A percentile compares a stretch with the other conserved stretches of the same genome.
Evolutionary conservation across 2,329 filamentous ascomycete species (phyloP).

Genomic region (Xylariales sp.): DNA sequence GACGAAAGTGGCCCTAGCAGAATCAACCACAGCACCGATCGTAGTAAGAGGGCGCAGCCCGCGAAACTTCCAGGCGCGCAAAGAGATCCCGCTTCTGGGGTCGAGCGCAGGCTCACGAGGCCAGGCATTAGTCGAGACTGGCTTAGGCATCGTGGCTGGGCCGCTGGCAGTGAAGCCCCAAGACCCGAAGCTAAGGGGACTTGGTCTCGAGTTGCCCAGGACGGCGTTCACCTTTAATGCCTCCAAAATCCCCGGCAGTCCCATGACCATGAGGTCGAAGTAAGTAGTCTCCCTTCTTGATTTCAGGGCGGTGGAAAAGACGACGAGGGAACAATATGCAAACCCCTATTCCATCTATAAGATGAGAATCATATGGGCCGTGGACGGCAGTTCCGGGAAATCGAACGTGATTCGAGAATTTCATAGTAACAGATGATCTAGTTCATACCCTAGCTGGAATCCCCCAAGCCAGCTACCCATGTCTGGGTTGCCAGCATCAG

Average conservation of each 20-base stretch:
- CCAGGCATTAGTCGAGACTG: constrained; percentile 76
- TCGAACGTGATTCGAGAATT: constrained; percentile 16
- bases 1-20: constrained; percentile 82
- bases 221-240: constrained; percentile 69
- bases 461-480: constrained; percentile 58
- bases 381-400: neutral
- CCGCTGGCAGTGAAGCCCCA: constrained; percentile 66
- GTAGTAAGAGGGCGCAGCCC: constrained; percentile 94
- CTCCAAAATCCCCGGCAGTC: constrained; percentile 65
- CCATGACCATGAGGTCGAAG: constrained; percentile 69
- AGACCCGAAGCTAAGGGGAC: constrained; percentile 62
- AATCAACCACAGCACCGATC: constrained; percentile 88
- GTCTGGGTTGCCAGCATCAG: constrained; percentile 61
- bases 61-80: constrained; percentile 92
- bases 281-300: constrained; percentile 53
- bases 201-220: constrained; percentile 67
- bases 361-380: neutral
- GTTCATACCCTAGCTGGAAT: constrained; percentile 70
- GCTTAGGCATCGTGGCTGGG: constrained; percentile 69
- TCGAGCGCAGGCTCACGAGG: constrained; percentile 81
- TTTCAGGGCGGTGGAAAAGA: neutral
- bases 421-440: constrained; percentile 51
- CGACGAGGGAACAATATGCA: neutral
- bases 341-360: neutral
- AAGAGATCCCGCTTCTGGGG: constrained; percentile 88